Percentiles rank a stretch among this genome's conserved stretches.
These are phyloP conservation scores for Lolium perenne DNA, from an alignment of 176 grass and related monocot species.

Conservation along the genomic window DNA sequence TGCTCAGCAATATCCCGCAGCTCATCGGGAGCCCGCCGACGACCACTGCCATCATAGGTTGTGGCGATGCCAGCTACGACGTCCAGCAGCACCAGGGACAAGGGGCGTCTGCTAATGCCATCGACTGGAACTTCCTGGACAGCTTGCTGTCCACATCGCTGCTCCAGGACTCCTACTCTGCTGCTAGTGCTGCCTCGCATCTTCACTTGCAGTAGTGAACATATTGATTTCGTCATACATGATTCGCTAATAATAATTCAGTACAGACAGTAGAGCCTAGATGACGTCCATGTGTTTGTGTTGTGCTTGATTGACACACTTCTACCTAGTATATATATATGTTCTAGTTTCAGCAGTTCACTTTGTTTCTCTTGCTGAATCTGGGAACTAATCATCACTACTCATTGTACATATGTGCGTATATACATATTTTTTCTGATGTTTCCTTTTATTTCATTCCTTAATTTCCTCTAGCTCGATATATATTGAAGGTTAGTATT, in stretches of 20 bases:
- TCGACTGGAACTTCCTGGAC: conserved; percentile 78
- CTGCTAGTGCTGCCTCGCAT: conserved; percentile 32
- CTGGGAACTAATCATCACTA: neutral
- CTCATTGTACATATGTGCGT: neutral
- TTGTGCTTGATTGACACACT: neutral
- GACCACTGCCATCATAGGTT: neutral
- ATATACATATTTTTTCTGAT: neutral
- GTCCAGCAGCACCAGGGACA: conserved; percentile 21
- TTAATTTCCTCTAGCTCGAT: neutral
- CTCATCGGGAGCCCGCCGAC: conserved; percentile 37
- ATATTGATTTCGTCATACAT: neutral
- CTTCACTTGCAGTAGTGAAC: conserved; percentile 1
- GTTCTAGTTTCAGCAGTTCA: neutral
- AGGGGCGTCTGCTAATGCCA: neutral
- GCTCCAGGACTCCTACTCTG: conserved; percentile 50
- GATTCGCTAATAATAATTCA: neutral
- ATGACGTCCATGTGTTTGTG: conserved; percentile 11
- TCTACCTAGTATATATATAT: neutral
- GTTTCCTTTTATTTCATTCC: neutral
- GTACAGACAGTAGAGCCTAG: conserved; percentile 6
- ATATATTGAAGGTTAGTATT: neutral
- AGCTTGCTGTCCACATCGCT: conserved; percentile 58
- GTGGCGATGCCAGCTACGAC: neutral
- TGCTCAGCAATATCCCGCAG: conserved; percentile 45
- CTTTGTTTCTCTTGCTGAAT: neutral